Evolutionary conservation across 2,329 filamentous ascomycete genomes (phyloP).

Genomic region (Pseudovirgaria hyperparasitica): DNA sequence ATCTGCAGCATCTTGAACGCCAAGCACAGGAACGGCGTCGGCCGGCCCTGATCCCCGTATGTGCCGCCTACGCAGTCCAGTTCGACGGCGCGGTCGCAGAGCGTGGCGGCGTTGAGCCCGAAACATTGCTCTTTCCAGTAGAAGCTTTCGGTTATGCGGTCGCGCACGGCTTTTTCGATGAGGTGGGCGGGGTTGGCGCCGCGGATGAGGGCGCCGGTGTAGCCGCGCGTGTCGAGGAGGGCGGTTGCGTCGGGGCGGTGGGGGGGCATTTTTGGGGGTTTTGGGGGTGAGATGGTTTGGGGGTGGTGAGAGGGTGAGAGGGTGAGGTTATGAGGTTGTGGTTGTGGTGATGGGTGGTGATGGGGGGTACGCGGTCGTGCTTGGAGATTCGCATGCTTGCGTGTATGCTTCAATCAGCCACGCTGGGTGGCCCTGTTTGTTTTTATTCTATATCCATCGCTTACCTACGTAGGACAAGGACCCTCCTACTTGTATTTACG

Average conservation of each 20-base stretch:
- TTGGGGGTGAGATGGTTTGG: conserved; percentile 1
- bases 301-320: conserved; percentile 1
- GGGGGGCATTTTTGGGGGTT: conserved; percentile 32
- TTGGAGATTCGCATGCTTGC: no score
- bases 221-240: conserved; percentile 83
- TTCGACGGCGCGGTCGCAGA: conserved; percentile 82
- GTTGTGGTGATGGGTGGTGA: no score
- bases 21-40: conserved; percentile 85
- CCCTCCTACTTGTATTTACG: no score
- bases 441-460: no score
- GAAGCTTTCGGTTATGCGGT: conserved; percentile 88
- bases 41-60: conserved; percentile 70
- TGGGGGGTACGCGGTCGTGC: no score
- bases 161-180: conserved; percentile 88
- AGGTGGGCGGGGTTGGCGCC: conserved; percentile 91
- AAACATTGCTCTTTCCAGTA: conserved; percentile 99
- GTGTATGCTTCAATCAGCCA: no score
- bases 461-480: no score
- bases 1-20: conserved; percentile 91
- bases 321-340: no score
- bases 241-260: conserved; percentile 66
- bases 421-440: no score
- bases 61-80: conserved; percentile 79
- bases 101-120: conserved; percentile 66
- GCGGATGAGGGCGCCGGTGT: conserved; percentile 62